Conservation (phyloP, 78 protist genomes). For the Pelomyxa schiedti region DNA sequence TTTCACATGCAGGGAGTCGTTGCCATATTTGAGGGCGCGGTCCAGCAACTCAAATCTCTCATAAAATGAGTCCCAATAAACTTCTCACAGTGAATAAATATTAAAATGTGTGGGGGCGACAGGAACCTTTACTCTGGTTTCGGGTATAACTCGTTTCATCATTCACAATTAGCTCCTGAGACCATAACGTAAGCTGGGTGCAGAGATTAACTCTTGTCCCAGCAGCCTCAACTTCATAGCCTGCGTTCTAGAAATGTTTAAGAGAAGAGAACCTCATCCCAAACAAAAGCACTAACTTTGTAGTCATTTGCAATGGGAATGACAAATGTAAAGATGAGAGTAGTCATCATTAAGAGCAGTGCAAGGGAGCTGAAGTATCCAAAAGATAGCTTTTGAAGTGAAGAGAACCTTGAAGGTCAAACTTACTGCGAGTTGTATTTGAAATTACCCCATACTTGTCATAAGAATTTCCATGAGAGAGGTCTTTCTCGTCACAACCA, state of each 20-base stretch:
- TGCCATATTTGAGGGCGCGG: neutral
- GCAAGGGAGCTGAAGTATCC: no score
- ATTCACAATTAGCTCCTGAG: neutral
- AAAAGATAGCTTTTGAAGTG: neutral
- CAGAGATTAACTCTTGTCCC: neutral
- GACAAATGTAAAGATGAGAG: no score
- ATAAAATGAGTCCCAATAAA: neutral
- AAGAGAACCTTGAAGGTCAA: neutral
- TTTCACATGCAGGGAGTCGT: neutral
- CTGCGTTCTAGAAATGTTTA: neutral
- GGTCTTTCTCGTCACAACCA: neutral
- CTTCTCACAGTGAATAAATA: neutral
- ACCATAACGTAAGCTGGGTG: neutral
- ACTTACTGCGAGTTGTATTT: neutral
- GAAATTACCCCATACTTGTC: neutral
- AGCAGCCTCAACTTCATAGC: neutral
- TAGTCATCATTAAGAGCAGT: no score
- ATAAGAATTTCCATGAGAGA: neutral
- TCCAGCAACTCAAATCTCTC: neutral
- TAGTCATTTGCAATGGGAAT: no score
- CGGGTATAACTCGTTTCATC: neutral
- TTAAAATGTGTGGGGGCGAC: no score
- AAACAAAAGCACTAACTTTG: no score
- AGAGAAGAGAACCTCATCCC: neutral
- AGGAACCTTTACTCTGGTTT: no score